Conservation (phyloP, 306 rosid genomes). For the Corylus heterophylla region DNA sequence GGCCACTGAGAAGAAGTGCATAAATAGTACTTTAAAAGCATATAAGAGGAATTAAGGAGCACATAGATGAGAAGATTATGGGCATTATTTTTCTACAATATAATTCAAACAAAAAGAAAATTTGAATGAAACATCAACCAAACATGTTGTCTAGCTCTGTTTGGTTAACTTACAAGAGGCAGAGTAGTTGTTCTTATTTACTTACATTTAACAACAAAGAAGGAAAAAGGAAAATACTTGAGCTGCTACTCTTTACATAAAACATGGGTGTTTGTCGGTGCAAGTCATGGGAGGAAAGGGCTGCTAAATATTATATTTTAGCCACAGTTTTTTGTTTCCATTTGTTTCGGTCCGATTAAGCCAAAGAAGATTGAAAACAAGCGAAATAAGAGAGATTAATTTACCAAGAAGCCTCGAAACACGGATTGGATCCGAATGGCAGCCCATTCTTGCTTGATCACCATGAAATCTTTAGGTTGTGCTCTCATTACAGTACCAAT, state of each 20-base stretch:
- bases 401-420: constrained; percentile 79
- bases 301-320: background rate
- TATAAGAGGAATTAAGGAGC: background rate
- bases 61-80: background rate
- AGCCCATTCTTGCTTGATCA: constrained; percentile 76
- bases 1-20: background rate
- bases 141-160: background rate
- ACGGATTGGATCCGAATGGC: constrained; percentile 75
- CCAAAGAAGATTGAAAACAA: constrained; percentile 12
- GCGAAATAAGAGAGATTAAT: background rate
- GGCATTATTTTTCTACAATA: background rate
- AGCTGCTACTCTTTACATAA: too few species aligned
- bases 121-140: background rate
- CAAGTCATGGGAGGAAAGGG: too few species aligned
- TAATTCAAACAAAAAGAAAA: background rate
- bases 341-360: background rate
- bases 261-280: too few species aligned
- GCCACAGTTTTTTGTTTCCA: background rate
- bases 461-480: constrained; percentile 62
- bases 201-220: too few species aligned
- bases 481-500: constrained; percentile 76
- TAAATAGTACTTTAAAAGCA: background rate
- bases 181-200: too few species aligned
- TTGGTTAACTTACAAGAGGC: too few species aligned
- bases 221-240: too few species aligned